Conservation (phyloP, 345 rosid genomes). For the Pseudoturritis turrita region DNA sequence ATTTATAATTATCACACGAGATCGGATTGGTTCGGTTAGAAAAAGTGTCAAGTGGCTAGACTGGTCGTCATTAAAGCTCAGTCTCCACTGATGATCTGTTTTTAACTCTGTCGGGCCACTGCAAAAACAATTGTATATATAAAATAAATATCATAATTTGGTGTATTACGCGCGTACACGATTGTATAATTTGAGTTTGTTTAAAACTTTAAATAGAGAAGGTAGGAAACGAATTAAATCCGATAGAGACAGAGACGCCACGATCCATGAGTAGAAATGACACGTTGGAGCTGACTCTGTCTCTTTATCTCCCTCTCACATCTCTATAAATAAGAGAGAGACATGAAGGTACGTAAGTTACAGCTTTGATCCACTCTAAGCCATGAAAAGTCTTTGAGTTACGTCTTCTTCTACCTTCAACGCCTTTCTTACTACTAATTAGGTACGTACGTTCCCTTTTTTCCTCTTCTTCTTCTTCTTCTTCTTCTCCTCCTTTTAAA, state of each 20-base stretch:
- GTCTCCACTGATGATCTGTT: neutral
- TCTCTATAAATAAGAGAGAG: conserved; percentile 2
- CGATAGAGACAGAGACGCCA: conserved; percentile 12
- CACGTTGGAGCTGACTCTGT: conserved; percentile 23
- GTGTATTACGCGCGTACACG: neutral
- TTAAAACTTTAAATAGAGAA: no score
- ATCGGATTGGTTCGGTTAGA: neutral
- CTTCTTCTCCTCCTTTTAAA: no score
- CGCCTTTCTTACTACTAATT: neutral
- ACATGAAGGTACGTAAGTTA: neutral
- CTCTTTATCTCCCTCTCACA: neutral
- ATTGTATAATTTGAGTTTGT: neutral
- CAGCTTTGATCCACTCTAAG: neutral
- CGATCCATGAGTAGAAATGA: conserved; percentile 5
- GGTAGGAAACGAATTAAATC: no score
- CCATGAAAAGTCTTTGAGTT: neutral
- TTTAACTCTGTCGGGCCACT: neutral
- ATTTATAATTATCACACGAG: neutral
- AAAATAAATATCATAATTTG: neutral
- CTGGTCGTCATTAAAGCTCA: neutral
- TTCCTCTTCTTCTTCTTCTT: neutral
- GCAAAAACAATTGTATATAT: neutral
- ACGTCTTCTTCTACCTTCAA: conserved; percentile 6
- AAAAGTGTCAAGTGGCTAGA: neutral
- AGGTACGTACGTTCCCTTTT: conserved; percentile 21